A percentile compares a stretch with the other conserved stretches of the same genome.
These are phyloP conservation scores for Postia placenta DNA, from an alignment of 768 basidiomycete species.

Conservation along the genomic window DNA sequence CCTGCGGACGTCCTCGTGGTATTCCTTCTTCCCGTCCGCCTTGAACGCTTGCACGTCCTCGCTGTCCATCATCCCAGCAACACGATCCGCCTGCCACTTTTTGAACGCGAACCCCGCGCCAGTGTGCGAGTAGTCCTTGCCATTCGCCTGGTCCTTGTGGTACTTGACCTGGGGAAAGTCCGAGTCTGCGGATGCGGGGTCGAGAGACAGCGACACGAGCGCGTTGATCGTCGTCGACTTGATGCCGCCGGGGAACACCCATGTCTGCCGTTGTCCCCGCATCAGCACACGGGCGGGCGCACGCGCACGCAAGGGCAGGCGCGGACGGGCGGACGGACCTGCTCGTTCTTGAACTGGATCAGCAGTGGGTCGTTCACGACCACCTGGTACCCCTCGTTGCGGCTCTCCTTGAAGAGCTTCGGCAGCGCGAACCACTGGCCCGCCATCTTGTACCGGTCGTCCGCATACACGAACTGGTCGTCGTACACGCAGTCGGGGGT, in stretches of 20 bases:
- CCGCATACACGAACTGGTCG: slow-evolving; percentile 36
- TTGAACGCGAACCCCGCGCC: slow-evolving; percentile 36
- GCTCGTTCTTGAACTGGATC: slow-evolving; percentile 40
- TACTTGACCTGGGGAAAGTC: slow-evolving; percentile 34
- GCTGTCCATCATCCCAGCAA: slow-evolving; percentile 18
- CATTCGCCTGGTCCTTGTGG: slow-evolving; percentile 37
- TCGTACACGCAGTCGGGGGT: slow-evolving; percentile 26
- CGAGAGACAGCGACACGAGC: slow-evolving; percentile 33
- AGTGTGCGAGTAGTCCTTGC: slow-evolving; percentile 37
- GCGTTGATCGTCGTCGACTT: slow-evolving; percentile 36
- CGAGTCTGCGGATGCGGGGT: slow-evolving; percentile 33
- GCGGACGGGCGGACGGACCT: slow-evolving; percentile 16
- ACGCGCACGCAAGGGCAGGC: background rate
- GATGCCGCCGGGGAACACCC: slow-evolving; percentile 33
- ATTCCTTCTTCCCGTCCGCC: slow-evolving; percentile 13
- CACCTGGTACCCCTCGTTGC: slow-evolving; percentile 32
- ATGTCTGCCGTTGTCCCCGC: slow-evolving; percentile 20
- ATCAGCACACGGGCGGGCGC: background rate
- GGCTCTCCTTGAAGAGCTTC: slow-evolving; percentile 31
- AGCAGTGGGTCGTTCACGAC: slow-evolving; percentile 28
- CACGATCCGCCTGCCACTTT: slow-evolving; percentile 31
- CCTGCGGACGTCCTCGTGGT: slow-evolving; percentile 15
- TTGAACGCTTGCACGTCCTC: slow-evolving; percentile 20
- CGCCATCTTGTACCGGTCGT: slow-evolving; percentile 34
- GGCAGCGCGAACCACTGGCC: slow-evolving; percentile 36